Base-by-base conservation (phyloP, 495 filamentous ascomycete genomes). In the Trichoderma gamsii region DNA sequence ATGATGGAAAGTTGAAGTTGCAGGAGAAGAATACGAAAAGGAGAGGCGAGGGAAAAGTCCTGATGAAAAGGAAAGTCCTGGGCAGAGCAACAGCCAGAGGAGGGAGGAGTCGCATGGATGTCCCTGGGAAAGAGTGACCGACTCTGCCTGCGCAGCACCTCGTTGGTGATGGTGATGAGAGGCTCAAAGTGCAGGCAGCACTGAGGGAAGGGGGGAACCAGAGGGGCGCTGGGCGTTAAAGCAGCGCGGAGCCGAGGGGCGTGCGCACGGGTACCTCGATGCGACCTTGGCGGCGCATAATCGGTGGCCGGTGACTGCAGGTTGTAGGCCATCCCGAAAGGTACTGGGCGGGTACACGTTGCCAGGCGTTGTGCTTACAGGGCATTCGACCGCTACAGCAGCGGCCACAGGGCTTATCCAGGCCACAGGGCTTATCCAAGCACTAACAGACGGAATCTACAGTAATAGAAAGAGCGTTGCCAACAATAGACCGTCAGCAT, bases 151-250 rank as follows among this genome's bases (percentile, higher is more conserved):
- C 35, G 35, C 25, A 15, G 56, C 25, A 16, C 56, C 56, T 32
- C 18, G 56, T 29, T 61, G 56, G 56, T 32, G 25, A 61, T 61
- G 56, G 56, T 61, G 56, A 61, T 61, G 56, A 32, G 56, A 61
- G 56, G 25, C 56, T 59, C 51, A 59, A 59, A 59, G 51, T 27
- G 51, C 56, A 61, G 56, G 56, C 56, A 61, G 25, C 16, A 15
- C 56, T 32, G 56, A 61, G 25, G 56, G 56, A 61, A 61, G 25
- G 56, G 35, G 56, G 56, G 56, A 61, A 61, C 56, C 56, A 61
- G 56, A 61, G 56, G 56, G 56, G 56, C 56, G 56, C 27, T 32
- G 9, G 56, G 4, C 56, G 9, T 61, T 61, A 61, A 61, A 61
- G 56, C 56, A 61, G 56, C 56, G 25, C 56, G 56, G 35, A 32